A percentile compares a stretch with the other conserved stretches of the same genome.
Evolutionary conservation across 495 filamentous ascomycete genomes (phyloP).

Genomic region (Talaromyces thailandensis): DNA sequence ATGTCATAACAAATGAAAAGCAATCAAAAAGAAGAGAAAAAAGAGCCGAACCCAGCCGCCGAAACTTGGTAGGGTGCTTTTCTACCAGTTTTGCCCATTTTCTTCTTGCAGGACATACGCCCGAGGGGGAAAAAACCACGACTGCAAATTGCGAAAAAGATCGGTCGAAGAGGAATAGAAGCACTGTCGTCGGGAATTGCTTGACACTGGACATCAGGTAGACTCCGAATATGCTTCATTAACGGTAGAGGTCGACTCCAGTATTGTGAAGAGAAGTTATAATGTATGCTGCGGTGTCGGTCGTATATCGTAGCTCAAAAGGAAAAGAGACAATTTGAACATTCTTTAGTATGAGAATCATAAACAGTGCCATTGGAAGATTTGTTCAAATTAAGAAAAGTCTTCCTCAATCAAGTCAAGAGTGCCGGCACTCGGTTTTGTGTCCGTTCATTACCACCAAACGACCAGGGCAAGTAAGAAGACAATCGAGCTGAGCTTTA

Average conservation of each 20-base stretch:
- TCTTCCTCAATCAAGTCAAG: constrained; percentile 40
- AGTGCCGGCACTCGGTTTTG: constrained; percentile 17
- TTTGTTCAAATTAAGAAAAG: constrained; percentile 18
- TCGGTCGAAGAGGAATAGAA: not conserved
- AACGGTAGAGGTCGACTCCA: not conserved
- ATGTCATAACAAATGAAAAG: not conserved
- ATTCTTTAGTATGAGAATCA: not conserved
- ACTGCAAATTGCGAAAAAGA: not conserved
- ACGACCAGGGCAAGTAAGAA: not conserved
- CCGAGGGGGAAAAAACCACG: not conserved
- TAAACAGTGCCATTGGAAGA: not conserved
- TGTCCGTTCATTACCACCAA: constrained; percentile 3
- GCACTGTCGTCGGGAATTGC: not conserved
- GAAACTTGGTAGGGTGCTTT: not conserved
- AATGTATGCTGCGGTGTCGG: not conserved
- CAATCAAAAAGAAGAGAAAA: not conserved
- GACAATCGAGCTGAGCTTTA: not conserved
- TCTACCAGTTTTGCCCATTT: not conserved
- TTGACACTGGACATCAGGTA: not conserved
- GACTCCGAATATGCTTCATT: not conserved
- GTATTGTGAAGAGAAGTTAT: not conserved
- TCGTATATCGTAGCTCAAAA: not conserved
- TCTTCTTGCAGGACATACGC: not conserved
- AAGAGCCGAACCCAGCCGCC: not conserved
- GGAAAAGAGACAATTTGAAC: not conserved